Evolutionary conservation across 2,329 filamentous ascomycete genomes (phyloP).

Genomic region (Pochonia chlamydosporia): DNA sequence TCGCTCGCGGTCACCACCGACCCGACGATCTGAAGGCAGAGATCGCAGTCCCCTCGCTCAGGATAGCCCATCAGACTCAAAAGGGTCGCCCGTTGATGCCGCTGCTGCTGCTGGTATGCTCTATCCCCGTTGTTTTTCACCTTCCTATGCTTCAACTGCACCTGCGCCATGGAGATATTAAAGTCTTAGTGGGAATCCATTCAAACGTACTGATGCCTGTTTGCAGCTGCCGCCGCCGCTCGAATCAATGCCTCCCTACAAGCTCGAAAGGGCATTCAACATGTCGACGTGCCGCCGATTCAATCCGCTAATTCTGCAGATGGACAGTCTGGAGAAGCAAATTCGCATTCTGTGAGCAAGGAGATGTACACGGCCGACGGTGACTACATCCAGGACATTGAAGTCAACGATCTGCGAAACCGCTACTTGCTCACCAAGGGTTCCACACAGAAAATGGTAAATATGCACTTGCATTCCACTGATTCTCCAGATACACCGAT

Average conservation of each 20-base stretch:
- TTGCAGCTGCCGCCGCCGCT: constrained; percentile 76
- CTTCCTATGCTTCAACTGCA: too few species aligned
- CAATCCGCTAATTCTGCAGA: constrained; percentile 23
- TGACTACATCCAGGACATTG: constrained; percentile 97
- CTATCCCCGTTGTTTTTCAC: constrained; percentile 4
- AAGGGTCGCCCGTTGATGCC: constrained; percentile 56
- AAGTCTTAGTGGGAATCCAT: too few species aligned
- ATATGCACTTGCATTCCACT: constrained; percentile 47
- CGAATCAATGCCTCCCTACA: constrained; percentile 79
- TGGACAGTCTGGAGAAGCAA: constrained; percentile 7
- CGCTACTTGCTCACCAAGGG: constrained; percentile 96
- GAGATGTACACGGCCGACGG: constrained; percentile 94
- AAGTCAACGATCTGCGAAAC: constrained; percentile 96
- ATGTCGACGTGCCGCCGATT: constrained; percentile 83
- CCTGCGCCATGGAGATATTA: too few species aligned
- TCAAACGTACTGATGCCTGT: constrained; percentile 14
- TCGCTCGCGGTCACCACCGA: constrained; percentile 77
- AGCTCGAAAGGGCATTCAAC: constrained; percentile 82
- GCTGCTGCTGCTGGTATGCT: constrained; percentile 70
- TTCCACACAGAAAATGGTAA: constrained; percentile 99
- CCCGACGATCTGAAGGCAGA: constrained; percentile 63
- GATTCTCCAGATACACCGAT: constrained; percentile 29
- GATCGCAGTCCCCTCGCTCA: constrained; percentile 72
- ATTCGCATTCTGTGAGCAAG: constrained; percentile 9
- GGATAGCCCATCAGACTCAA: constrained; percentile 34